Percentiles rank a stretch among this genome's conserved stretches.
Evolutionary conservation across 768 basidiomycete species (phyloP).

Genomic region (Agrocybe praecox): DNA sequence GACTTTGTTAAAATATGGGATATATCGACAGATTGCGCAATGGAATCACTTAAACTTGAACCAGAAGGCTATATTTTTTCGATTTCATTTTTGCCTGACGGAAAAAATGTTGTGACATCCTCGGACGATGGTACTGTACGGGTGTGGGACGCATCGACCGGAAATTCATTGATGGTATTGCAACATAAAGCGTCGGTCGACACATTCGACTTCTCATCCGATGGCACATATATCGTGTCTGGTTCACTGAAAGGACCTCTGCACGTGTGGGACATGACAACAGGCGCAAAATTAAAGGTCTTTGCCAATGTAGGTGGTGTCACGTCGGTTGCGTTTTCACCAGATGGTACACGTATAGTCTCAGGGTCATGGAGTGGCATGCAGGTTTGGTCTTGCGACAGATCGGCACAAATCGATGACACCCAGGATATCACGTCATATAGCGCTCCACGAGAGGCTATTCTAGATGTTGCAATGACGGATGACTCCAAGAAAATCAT

Average conservation of each 20-base stretch:
- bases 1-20: conserved; percentile 3
- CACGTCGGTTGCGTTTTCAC: background rate
- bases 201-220: conserved; percentile 14
- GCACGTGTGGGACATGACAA: conserved; percentile 18
- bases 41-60: background rate
- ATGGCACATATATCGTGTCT: conserved; percentile 17
- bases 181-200: background rate
- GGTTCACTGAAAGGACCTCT: conserved; percentile 11
- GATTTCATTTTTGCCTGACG: conserved; percentile 3
- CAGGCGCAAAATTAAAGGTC: background rate
- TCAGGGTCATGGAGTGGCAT: background rate
- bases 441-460: background rate
- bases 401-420: no score
- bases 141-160: background rate
- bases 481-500: background rate
- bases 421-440: background rate
- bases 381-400: no score
- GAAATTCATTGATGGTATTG: background rate
- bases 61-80: background rate
- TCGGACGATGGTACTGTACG: background rate
- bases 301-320: background rate
- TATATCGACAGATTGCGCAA: background rate
- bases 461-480: background rate
- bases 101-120: background rate
- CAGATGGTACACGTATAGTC: background rate